These are phyloP conservation scores for Opeltia flavorubescens DNA, from an alignment of 495 filamentous ascomycete genomes.

Conservation along the genomic window DNA sequence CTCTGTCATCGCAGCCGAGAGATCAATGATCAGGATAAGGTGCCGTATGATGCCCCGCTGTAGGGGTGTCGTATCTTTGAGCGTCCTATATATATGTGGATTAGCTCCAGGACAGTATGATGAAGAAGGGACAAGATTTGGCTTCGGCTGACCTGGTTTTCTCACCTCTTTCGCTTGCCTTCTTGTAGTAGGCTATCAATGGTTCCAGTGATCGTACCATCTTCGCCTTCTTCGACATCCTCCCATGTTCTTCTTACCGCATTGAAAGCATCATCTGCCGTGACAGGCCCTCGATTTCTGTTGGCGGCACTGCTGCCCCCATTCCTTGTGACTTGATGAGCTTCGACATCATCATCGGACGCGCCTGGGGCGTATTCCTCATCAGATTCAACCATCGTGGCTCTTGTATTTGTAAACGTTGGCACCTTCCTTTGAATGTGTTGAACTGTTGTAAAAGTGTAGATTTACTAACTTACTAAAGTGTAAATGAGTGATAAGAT, in stretches of 20 bases:
- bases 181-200: slow-evolving; percentile 57
- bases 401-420: neutral
- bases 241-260: slow-evolving; percentile 48
- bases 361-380: slow-evolving; percentile 67
- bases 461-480: no score
- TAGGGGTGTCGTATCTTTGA: slow-evolving; percentile 84
- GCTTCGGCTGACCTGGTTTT: neutral
- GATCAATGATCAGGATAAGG: slow-evolving; percentile 80
- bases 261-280: slow-evolving; percentile 32
- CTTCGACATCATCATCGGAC: slow-evolving; percentile 64
- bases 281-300: slow-evolving; percentile 37
- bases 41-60: slow-evolving; percentile 96
- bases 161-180: slow-evolving; percentile 60
- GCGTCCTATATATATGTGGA: slow-evolving; percentile 35
- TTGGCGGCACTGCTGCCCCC: slow-evolving; percentile 24
- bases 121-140: neutral
- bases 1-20: slow-evolving; percentile 85
- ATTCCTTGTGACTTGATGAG: slow-evolving; percentile 31
- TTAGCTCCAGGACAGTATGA: neutral
- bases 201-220: slow-evolving; percentile 57
- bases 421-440: no score
- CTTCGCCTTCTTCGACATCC: slow-evolving; percentile 53
- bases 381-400: slow-evolving; percentile 53
- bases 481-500: no score
- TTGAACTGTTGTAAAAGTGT: no score